A percentile compares a stretch with the other conserved stretches of the same genome.
phyloP scores from a whole-genome alignment of 768 basidiomycete species.

The Tylopilus vinaceipallidus region DNA sequence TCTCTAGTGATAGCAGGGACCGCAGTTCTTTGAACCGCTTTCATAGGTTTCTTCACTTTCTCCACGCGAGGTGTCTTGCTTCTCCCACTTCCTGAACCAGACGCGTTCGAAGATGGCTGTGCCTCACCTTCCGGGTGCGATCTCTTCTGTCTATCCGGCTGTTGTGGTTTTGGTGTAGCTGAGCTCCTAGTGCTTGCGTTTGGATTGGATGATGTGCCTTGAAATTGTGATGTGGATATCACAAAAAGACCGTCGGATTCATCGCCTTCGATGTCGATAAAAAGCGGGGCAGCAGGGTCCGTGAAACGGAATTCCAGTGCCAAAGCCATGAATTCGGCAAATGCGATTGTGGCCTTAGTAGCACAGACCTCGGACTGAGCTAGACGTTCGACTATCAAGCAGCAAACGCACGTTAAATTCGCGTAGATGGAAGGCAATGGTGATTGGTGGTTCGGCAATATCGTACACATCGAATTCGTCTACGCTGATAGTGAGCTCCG shows the following conservation, averaged over 20 bases:
- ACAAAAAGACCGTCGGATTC: conserved; percentile 66
- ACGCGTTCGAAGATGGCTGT: conserved; percentile 28
- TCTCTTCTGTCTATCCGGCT: conserved; percentile 21
- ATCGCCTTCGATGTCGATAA: conserved; percentile 73
- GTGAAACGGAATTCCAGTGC: conserved; percentile 74
- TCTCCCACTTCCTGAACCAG: conserved; percentile 10
- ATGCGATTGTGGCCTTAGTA: conserved; percentile 81
- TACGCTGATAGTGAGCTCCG: conserved; percentile 71
- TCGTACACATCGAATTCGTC: conserved; percentile 84
- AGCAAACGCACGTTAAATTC: conserved; percentile 68
- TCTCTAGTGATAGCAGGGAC: conserved; percentile 15
- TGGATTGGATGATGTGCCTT: conserved; percentile 28
- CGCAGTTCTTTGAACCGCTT: conserved; percentile 34
- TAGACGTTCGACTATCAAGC: neutral
- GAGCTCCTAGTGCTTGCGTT: conserved; percentile 12
- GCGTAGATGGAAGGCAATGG: conserved; percentile 75
- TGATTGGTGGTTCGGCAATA: conserved; percentile 57
- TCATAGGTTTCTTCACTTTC: conserved; percentile 42
- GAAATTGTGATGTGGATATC: conserved; percentile 71
- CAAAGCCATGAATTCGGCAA: conserved; percentile 68
- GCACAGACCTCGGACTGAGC: neutral
- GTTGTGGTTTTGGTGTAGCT: conserved; percentile 18
- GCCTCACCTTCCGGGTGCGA: conserved; percentile 22
- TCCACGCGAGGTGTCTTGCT: conserved; percentile 44
- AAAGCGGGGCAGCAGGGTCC: conserved; percentile 69